Conservation (phyloP, 495 filamentous ascomycete species). For the Daldinia concentrica region DNA sequence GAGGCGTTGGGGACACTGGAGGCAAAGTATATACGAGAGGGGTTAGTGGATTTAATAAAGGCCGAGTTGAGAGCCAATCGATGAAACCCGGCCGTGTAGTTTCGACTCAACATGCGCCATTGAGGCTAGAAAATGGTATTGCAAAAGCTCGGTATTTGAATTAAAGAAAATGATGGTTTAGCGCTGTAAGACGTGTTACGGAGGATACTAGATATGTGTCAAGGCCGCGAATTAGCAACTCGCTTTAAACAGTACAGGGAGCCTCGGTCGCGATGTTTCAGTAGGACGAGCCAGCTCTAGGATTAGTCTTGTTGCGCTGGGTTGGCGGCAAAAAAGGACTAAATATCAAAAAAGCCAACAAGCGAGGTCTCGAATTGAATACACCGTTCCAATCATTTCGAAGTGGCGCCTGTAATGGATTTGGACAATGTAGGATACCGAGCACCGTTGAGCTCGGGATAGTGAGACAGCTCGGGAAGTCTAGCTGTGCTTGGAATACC, state of each 20-base stretch:
- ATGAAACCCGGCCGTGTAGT: constrained; percentile 14
- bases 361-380: constrained; percentile 15
- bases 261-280: constrained; percentile 34
- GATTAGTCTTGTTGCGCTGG: constrained; percentile 25
- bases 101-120: constrained; percentile 6
- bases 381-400: constrained; percentile 7
- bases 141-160: constrained; percentile 10
- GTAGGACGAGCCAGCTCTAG: constrained; percentile 24
- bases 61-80: constrained; percentile 6
- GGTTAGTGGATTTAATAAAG: constrained; percentile 6
- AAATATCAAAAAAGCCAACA: constrained; percentile 18
- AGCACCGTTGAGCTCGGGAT: constrained; percentile 5
- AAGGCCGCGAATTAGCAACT: constrained; percentile 24
- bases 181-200: constrained; percentile 25
- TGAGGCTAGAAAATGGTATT: constrained; percentile 13
- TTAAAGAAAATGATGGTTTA: constrained; percentile 10
- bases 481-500: constrained; percentile 26
- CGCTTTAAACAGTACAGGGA: constrained; percentile 31
- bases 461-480: constrained; percentile 9
- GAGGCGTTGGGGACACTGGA: constrained; percentile 8
- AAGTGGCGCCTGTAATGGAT: constrained; percentile 25
- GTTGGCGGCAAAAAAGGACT: neutral
- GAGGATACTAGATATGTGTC: constrained; percentile 17
- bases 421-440: constrained; percentile 10
- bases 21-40: constrained; percentile 17